Percentiles rank a stretch among this genome's conserved stretches.
These are phyloP conservation scores for Dioscorea cayenensis DNA, from an alignment of 116 monocot genomes.

Conservation along the genomic window DNA sequence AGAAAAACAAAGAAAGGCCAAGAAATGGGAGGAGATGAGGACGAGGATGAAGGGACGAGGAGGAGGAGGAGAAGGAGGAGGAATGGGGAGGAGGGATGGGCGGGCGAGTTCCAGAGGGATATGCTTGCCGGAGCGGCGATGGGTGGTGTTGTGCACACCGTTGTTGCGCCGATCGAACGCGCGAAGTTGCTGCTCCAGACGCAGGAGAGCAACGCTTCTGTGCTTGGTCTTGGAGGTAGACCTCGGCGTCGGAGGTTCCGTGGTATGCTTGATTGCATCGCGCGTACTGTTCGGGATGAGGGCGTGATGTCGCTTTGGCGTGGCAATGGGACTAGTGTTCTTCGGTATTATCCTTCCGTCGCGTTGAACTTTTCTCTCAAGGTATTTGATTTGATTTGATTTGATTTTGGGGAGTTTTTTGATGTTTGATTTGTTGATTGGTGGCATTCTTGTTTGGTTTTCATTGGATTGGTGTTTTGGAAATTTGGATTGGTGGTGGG, in stretches of 20 bases:
- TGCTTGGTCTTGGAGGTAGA: constrained; percentile 34
- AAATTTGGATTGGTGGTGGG: background rate
- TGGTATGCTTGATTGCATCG: constrained; percentile 84
- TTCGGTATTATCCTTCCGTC: constrained; percentile 94
- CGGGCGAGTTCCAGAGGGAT: constrained; percentile 68
- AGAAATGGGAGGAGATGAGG: background rate
- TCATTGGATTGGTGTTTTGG: background rate
- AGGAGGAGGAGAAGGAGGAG: background rate
- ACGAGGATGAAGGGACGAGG: constrained; percentile 4
- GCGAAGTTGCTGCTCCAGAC: constrained; percentile 95
- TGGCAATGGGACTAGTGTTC: constrained; percentile 89
- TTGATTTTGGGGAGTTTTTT: background rate
- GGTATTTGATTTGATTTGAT: constrained; percentile 29
- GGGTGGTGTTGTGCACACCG: constrained; percentile 88
- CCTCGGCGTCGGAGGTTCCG: constrained; percentile 40
- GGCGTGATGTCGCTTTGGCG: constrained; percentile 95
- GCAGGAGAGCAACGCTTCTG: constrained; percentile 91
- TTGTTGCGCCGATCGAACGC: constrained; percentile 94
- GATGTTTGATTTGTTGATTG: background rate
- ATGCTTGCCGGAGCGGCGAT: constrained; percentile 86
- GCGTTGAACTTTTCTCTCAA: constrained; percentile 99
- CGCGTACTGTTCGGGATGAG: constrained; percentile 74
- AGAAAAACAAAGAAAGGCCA: background rate
- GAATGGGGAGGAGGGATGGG: constrained; percentile 16
- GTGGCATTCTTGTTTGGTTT: background rate